Evolutionary conservation across 2,329 filamentous ascomycete genomes (phyloP), one percentile per base, ranked within the genome.

Genomic region (Lasiodiplodia sp.): DNA sequence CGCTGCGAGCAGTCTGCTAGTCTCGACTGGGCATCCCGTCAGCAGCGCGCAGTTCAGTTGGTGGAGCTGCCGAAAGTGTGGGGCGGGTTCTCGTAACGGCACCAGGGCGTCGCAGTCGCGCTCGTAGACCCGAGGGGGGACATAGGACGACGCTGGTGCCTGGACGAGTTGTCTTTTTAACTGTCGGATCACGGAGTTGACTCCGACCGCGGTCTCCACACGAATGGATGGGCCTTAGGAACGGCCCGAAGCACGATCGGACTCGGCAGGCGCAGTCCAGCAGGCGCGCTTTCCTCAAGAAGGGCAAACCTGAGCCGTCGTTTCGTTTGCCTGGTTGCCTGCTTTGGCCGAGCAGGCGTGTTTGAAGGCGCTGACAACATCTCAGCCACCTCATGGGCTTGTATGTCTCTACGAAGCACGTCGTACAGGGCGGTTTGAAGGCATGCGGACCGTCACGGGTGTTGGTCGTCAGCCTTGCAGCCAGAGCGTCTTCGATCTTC

Each of bases 21-120:
- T 23, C 60, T 52, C 14, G 25, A 64, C 47, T 28, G n/a, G 60
- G 60, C 18, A 38, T 38, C 23, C 60, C 60, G 60, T 64, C 25
- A 64, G 60, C 28, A 38, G 31, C 21, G 38, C 47, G 25, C 5
- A 34, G 21, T 8, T 25, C 11, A 16, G 25, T 38, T 18, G 60
- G 44, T 12, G 31, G 31, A 7, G 10, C 31, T 37, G 10, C n/a
- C 6, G 12, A 34, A n/a, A 23, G 34, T 7, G n/a, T 21, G 10
- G 21, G 55, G 2, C 31, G 31, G 31, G 8, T 34, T 34, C 7
- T 34, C 31, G 34, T 23, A n/a, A n/a, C 44, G 12, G n/a, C 18
- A 7, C 18, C 44, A 7, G 44, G 8, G 44, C 44, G 8, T 47
- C 44, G 31, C 8, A 34, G 31, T 34, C 31, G 31, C 10, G 18